Evolutionary conservation across 2,329 filamentous ascomycete genomes (phyloP), one percentile per base, ranked within the genome.

Genomic region (Myrmaecium sp.): DNA sequence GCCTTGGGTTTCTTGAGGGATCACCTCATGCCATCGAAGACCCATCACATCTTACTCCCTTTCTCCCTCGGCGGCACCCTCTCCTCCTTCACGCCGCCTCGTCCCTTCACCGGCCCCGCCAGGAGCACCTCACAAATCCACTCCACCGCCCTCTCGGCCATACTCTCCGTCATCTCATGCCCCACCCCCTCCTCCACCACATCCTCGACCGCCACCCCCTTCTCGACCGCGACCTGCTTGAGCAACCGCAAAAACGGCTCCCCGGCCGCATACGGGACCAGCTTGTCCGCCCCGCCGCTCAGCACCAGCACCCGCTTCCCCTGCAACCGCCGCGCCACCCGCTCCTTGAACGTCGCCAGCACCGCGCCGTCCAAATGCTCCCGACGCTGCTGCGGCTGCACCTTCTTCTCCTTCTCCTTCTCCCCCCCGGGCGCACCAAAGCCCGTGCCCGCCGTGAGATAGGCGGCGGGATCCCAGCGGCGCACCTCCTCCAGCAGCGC

Each of bases 381-480:
- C 27, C 25, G 18, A 22, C 27, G 11, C 17, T 25, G 17, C 3
- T 12, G 9, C 6, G 6, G 16, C 14, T 28, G 26, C 23, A 21
- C 36, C 8, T 53, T 49, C 9, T 71, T 38, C 3, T 58, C 54
- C 5, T 52, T 47, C 22, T 59, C 52, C 23, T 42, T 41, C 4
- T 43, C 38, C 2, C 40, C 40, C 14, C 43, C 39, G 1, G 36
- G 14, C 3, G 29, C 33, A n/a, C n/a, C n/a, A n/a, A n/a, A n/a
- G n/a, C n/a, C n/a, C 3, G 27, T 26, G 9, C 43, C 41, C 17
- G 42, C 36, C 6, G 18, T 25, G 6, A 93, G 52, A 5, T 89
- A 55, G 2, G 68, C 74, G 12, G 75, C 77, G 0, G 86, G 83
- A 40, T 98, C 89, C 32, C 64, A 68, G 28, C 63, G 64, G 13